Base-by-base conservation (phyloP, 78 protist species). In the Capsaspora owczarzaki region DNA sequence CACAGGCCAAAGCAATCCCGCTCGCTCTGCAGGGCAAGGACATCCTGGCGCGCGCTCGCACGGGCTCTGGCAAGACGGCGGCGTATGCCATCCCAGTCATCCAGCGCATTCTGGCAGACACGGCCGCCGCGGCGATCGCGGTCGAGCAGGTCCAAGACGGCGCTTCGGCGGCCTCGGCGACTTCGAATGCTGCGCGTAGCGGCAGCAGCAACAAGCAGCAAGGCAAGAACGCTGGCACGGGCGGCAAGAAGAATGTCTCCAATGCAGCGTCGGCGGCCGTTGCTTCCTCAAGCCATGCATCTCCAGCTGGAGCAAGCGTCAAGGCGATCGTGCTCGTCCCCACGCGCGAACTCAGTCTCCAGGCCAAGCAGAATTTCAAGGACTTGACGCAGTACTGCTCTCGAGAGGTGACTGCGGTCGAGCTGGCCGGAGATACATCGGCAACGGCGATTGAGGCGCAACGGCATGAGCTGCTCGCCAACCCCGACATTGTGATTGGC, bases 51-150 rank as follows among this genome's bases (percentile, higher is more conserved):
- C 82, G 84, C 68, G 90, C 93, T 0, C 75, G 85, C 49, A 92
- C 96, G 35, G 93, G 96, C 46, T 87, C 92, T 0, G 96, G 96
- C 77, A 92, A 92, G 82, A 92, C 94, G 31, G 82, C 75, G 23
- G 94, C 94, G 25, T 93, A 93, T 70, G 68, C 86, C 63, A 20
- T 90, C 2, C 95, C 95, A 33, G 63, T 86, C 25, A 56, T 90
- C 38, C 91, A 93, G 68, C 41, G 61, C 47, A 56, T 93, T 27
- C 81, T 93, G 43, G 41, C 46, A 70, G 61, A 74, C 22, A 84
- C 83, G 78, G 82, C 66, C 8, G 66, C 66, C 4, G 20, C 66
- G 56, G 56, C n/a, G n/a, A 16, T 49, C n/a, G 78, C 31, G 29
- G 19, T 0, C 20, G 27, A 71, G 25, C n/a, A n/a, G n/a, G n/a